phyloP scores from a whole-genome alignment of 495 filamentous ascomycete genomes.

The Alectoria sarmentosa region DNA sequence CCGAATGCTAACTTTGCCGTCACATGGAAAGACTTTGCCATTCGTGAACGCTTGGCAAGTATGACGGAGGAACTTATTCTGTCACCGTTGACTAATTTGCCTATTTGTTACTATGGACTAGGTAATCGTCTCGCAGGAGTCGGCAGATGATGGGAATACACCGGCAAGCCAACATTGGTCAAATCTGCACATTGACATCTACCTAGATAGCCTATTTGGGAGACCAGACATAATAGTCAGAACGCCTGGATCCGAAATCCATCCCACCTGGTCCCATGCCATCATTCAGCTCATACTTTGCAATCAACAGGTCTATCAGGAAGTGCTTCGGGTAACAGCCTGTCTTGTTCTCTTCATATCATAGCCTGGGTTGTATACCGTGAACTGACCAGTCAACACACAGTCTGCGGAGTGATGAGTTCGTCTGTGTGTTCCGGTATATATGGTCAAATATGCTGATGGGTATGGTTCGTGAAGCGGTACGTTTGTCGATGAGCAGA shows the following conservation, averaged over 20 bases:
- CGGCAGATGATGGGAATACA: not conserved
- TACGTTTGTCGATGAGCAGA: not conserved
- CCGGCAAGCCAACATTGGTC: not conserved
- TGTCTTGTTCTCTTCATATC: not conserved
- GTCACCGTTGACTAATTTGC: not conserved
- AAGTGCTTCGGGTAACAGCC: not conserved
- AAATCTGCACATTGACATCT: not conserved
- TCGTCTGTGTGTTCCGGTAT: not conserved
- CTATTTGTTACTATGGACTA: not conserved
- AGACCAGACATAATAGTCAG: not conserved
- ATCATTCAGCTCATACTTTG: not conserved
- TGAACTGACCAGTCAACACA: not conserved
- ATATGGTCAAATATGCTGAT: not conserved
- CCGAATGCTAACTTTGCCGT: not conserved
- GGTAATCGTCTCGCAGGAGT: not conserved
- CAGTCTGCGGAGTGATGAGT: not conserved
- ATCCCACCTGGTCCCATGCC: not conserved
- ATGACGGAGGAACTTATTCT: not conserved
- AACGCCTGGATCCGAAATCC: constrained; percentile 1
- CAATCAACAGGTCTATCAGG: not conserved
- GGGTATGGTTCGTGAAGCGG: not conserved
- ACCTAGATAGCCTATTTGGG: not conserved
- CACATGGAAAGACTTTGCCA: not conserved
- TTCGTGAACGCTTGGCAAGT: not conserved
- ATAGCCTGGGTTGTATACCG: not conserved